phyloP scores from a whole-genome alignment of 345 rosid genomes.

The Carallia pectinifolia region DNA sequence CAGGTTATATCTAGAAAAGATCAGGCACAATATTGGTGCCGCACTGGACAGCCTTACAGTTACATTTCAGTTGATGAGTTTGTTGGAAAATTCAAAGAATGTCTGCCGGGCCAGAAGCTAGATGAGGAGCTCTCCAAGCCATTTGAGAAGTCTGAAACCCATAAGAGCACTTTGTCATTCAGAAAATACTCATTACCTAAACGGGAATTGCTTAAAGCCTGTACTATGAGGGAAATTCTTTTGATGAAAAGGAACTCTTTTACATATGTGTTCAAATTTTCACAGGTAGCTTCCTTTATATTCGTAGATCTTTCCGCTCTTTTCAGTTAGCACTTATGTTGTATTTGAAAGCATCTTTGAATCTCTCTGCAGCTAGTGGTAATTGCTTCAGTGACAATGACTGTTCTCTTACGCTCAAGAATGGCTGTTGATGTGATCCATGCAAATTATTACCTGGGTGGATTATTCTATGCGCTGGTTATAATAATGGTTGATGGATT shows the following conservation, averaged over 20 bases:
- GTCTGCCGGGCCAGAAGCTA: conserved; percentile 32
- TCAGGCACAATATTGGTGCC: conserved; percentile 57
- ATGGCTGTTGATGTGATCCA: conserved; percentile 47
- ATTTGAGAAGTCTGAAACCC: conserved; percentile 36
- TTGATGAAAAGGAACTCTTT: conserved; percentile 63
- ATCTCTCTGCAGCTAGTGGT: conserved; percentile 42
- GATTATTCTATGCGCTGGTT: conserved; percentile 44
- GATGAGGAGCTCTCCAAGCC: conserved; percentile 35
- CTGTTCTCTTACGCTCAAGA: conserved; percentile 42
- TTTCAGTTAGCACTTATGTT: not conserved
- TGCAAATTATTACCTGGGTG: conserved; percentile 51
- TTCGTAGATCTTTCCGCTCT: not conserved
- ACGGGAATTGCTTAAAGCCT: conserved; percentile 57
- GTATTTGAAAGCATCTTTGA: not conserved
- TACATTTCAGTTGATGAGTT: conserved; percentile 43
- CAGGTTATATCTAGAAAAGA: conserved; percentile 69
- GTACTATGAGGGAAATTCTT: conserved; percentile 57
- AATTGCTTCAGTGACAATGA: conserved; percentile 53
- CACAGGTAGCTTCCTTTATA: conserved; percentile 35
- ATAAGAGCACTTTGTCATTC: conserved; percentile 42
- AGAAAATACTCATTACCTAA: conserved; percentile 40
- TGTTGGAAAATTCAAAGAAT: conserved; percentile 36
- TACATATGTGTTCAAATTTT: conserved; percentile 47
- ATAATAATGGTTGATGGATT: conserved; percentile 48
- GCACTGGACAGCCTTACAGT: conserved; percentile 26